phyloP scores from a whole-genome alignment of 1,284 basidiomycete genomes.

The Ganoderma leucocontextum region DNA sequence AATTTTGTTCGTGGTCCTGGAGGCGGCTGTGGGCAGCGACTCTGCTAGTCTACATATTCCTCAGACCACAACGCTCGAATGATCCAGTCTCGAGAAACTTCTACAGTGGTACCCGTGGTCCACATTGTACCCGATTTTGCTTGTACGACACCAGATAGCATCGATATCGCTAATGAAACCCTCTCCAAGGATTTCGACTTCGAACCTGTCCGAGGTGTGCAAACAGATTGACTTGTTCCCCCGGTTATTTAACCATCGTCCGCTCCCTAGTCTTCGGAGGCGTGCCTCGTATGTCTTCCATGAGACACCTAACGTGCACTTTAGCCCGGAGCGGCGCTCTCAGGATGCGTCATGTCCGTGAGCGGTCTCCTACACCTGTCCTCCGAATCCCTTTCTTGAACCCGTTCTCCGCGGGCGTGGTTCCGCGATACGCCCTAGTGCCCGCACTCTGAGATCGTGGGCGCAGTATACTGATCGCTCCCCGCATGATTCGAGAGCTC shows the following conservation, averaged over 20 bases:
- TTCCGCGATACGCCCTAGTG: not conserved
- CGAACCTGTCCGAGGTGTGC: not conserved
- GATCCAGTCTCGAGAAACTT: not conserved
- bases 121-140: not conserved
- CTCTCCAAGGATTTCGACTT: not conserved
- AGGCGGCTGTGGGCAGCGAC: not conserved
- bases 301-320: not conserved
- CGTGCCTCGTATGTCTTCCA: not conserved
- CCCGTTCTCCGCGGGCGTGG: constrained; percentile 3
- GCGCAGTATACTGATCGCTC: not conserved
- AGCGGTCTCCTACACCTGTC: constrained; percentile 1
- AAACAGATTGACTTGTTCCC: not conserved
- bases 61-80: constrained; percentile 5
- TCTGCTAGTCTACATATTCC: not conserved
- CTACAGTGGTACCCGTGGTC: not conserved
- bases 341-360: constrained; percentile 7
- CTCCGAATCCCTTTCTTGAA: constrained; percentile 3
- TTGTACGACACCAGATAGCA: not conserved
- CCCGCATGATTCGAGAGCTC: not conserved
- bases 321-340: not conserved
- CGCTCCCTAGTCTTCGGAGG: constrained; percentile 1
- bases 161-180: not conserved
- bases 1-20: not conserved
- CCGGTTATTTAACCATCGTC: constrained; percentile 6
- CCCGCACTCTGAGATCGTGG: not conserved